Conservation (phyloP, 2,329 filamentous ascomycete genomes). For the Mycosphaerella arachidis region DNA sequence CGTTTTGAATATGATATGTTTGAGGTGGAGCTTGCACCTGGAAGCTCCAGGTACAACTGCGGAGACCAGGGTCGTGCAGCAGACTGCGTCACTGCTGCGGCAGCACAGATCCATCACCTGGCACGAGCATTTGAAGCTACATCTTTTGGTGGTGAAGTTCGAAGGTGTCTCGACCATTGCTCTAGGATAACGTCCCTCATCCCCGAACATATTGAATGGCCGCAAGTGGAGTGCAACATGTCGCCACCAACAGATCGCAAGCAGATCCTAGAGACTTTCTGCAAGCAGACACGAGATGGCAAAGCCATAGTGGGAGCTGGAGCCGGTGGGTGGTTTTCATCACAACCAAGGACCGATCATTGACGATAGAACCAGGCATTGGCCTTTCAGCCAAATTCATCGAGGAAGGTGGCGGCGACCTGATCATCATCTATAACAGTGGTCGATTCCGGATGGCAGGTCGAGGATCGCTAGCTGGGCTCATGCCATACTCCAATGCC, state of each 20-base stretch:
- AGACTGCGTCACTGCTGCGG: not conserved
- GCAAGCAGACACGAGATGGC: conserved; percentile 51
- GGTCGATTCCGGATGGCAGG: conserved; percentile 71
- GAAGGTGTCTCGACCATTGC: not conserved
- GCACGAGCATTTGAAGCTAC: not conserved
- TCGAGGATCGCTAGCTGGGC: conserved; percentile 61
- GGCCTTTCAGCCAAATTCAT: conserved; percentile 67
- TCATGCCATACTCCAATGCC: conserved; percentile 68
- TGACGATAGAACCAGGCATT: conserved; percentile 47
- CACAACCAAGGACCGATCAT: not conserved
- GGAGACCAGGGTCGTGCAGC: conserved; percentile 1
- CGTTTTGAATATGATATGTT: not conserved
- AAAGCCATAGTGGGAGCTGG: conserved; percentile 64
- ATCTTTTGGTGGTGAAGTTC: not conserved
- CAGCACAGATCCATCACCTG: not conserved
- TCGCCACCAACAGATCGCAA: conserved; percentile 53
- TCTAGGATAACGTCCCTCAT: not conserved
- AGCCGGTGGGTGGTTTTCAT: conserved; percentile 42
- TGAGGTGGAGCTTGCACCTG: not conserved
- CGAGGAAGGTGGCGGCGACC: conserved; percentile 62
- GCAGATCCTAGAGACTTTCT: conserved; percentile 54
- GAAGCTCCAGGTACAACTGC: conserved; percentile 2
- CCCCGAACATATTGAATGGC: not conserved
- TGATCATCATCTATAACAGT: conserved; percentile 59
- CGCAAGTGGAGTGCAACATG: conserved; percentile 38